Percentiles rank a stretch among this genome's conserved stretches.
phyloP scores from a whole-genome alignment of 768 basidiomycete species.

The Russula lepida region DNA sequence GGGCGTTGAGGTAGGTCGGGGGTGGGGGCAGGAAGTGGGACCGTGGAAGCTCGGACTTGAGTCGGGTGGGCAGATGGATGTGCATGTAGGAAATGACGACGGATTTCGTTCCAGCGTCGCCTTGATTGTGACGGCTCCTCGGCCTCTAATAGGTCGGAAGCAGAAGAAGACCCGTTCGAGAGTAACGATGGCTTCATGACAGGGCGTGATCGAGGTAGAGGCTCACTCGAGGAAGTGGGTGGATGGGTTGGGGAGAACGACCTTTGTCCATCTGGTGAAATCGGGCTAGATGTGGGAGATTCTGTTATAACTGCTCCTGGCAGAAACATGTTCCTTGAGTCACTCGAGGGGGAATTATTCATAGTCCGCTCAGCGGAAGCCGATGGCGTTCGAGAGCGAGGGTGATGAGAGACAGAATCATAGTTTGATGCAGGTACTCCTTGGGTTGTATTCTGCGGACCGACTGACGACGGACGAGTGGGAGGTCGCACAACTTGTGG shows the following conservation, averaged over 20 bases:
- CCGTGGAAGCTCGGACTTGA: conserved; percentile 20
- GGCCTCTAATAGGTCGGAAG: not conserved
- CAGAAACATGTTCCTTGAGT: not conserved
- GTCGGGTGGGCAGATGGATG: conserved; percentile 19
- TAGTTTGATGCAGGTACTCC: not conserved
- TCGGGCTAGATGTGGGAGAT: conserved; percentile 10
- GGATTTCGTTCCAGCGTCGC: conserved; percentile 44
- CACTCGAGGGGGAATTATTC: not conserved
- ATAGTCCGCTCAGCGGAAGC: not conserved
- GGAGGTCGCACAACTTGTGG: not conserved
- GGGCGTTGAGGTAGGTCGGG: conserved; percentile 7
- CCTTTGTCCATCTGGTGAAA: not conserved
- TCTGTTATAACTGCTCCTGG: conserved; percentile 1
- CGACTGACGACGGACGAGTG: not conserved
- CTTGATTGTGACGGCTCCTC: conserved; percentile 29
- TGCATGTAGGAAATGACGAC: conserved; percentile 44
- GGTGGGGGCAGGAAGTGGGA: not conserved
- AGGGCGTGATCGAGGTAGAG: conserved; percentile 8
- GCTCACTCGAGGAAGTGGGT: not conserved
- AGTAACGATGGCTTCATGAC: conserved; percentile 18
- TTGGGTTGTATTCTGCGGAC: not conserved
- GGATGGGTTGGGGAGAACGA: not conserved
- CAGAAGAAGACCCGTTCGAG: conserved; percentile 10
- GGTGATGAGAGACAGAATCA: not conserved
- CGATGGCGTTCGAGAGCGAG: not conserved